Percentiles rank a stretch among this genome's conserved stretches.
Conservation (phyloP, 2,329 filamentous ascomycete genomes). For the Cladosporium sp. region DNA sequence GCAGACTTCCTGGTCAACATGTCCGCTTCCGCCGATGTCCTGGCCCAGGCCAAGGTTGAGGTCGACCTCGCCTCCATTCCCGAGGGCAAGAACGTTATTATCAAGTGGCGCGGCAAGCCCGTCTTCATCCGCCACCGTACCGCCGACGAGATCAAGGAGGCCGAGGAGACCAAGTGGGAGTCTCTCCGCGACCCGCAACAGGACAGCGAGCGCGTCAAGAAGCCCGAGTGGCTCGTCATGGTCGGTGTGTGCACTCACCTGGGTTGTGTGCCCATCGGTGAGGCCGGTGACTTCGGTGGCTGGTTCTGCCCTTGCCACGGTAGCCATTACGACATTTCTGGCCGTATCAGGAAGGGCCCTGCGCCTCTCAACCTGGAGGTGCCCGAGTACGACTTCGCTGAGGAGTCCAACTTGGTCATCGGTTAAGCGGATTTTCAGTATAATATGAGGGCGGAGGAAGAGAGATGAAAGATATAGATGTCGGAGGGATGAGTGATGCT, state of each 20-base stretch:
- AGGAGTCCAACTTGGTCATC: conserved; percentile 84
- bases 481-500: conserved; percentile 4
- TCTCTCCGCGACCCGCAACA: conserved; percentile 84
- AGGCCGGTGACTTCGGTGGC: conserved; percentile 95
- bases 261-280: conserved; percentile 97
- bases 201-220: conserved; percentile 91
- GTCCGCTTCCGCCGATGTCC: conserved; percentile 95
- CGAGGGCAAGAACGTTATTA: conserved; percentile 99
- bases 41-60: conserved; percentile 99
- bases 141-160: conserved; percentile 85
- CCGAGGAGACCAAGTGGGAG: conserved; percentile 80
- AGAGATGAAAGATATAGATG: conserved; percentile 1
- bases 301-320: conserved; percentile 99
- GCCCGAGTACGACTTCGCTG: conserved; percentile 85
- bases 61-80: conserved; percentile 88
- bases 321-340: conserved; percentile 99
- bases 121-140: conserved; percentile 99
- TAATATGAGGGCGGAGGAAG: conserved; percentile 3
- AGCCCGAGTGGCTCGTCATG: conserved; percentile 99
- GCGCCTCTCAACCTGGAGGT: conserved; percentile 97
- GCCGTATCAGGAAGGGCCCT: conserved; percentile 94
- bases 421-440: conserved; percentile 57
- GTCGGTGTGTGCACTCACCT: conserved; percentile 98
- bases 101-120: conserved; percentile 99
- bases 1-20: conserved; percentile 99